phyloP scores from a whole-genome alignment of 306 rosid genomes.

The Bauhinia variegata region DNA sequence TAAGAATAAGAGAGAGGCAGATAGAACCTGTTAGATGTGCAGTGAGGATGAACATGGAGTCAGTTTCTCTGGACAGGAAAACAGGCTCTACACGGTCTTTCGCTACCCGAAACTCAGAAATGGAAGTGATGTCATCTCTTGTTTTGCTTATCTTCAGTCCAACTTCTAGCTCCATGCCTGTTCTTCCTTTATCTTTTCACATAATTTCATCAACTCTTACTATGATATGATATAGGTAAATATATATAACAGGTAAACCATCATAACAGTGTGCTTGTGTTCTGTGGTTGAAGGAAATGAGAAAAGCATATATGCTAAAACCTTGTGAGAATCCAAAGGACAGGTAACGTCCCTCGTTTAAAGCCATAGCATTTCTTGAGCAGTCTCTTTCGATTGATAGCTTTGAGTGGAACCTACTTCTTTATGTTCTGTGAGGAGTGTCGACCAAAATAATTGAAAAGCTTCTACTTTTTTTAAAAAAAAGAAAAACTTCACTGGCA shows the following conservation, averaged over 20 bases:
- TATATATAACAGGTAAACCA: background rate
- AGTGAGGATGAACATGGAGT: constrained; percentile 61
- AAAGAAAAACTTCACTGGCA: no score
- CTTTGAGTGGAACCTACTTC: background rate
- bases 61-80: constrained; percentile 61
- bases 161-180: constrained; percentile 66
- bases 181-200: constrained; percentile 23
- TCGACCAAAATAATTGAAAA: background rate
- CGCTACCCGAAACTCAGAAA: constrained; percentile 49
- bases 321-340: background rate
- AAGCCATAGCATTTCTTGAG: no score
- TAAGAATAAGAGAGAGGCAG: background rate
- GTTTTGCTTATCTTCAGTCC: constrained; percentile 69
- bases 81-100: constrained; percentile 50
- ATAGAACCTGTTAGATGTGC: constrained; percentile 68
- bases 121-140: constrained; percentile 47
- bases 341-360: background rate
- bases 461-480: no score
- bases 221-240: no score
- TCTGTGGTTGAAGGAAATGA: constrained; percentile 3
- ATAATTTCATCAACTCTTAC: no score
- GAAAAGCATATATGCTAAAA: constrained; percentile 46
- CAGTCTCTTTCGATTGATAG: background rate
- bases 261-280: background rate
- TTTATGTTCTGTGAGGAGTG: background rate